A percentile compares a stretch with the other conserved stretches of the same genome.
Conservation (phyloP, 495 filamentous ascomycete genomes). For the Penicillium simplicissimum region DNA sequence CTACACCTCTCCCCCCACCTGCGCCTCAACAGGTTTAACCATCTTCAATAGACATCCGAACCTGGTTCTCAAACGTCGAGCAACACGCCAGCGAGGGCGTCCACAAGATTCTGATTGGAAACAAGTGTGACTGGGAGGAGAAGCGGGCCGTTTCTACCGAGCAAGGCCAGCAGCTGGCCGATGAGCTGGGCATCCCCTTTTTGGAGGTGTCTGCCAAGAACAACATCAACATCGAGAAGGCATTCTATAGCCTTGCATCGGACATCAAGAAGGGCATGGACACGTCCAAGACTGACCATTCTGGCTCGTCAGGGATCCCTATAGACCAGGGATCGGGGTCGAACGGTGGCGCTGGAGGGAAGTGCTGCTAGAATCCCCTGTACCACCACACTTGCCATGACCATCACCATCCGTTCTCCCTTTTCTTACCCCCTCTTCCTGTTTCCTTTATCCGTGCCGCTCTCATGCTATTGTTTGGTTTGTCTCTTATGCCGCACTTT, state of each 20-base stretch:
- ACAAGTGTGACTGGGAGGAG: slow-evolving; percentile 99
- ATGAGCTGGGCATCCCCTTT: slow-evolving; percentile 97
- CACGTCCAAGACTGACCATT: slow-evolving; percentile 75
- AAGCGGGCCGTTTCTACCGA: slow-evolving; percentile 93
- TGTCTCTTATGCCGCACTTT: slow-evolving; percentile 16
- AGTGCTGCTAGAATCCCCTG: slow-evolving; percentile 73
- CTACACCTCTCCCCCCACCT: background rate
- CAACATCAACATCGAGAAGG: slow-evolving; percentile 99
- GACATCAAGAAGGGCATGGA: slow-evolving; percentile 91
- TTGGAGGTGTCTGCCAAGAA: slow-evolving; percentile 97
- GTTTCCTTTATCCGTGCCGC: slow-evolving; percentile 12
- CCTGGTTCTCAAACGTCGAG: slow-evolving; percentile 99
- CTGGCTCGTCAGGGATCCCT: slow-evolving; percentile 64
- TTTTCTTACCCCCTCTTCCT: slow-evolving; percentile 8
- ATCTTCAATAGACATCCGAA: slow-evolving; percentile 77
- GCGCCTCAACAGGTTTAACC: slow-evolving; percentile 5
- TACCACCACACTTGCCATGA: slow-evolving; percentile 19
- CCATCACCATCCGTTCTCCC: slow-evolving; percentile 11
- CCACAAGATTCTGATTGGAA: slow-evolving; percentile 99
- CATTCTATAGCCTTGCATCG: slow-evolving; percentile 90
- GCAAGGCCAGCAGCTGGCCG: slow-evolving; percentile 87
- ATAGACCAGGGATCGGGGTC: slow-evolving; percentile 65
- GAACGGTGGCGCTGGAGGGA: slow-evolving; percentile 63
- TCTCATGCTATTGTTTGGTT: slow-evolving; percentile 6
- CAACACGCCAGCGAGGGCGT: slow-evolving; percentile 99